Evolutionary conservation across 192 early-diverging fungal genomes (phyloP).

Genomic region (Neocallimastix lanati): DNA sequence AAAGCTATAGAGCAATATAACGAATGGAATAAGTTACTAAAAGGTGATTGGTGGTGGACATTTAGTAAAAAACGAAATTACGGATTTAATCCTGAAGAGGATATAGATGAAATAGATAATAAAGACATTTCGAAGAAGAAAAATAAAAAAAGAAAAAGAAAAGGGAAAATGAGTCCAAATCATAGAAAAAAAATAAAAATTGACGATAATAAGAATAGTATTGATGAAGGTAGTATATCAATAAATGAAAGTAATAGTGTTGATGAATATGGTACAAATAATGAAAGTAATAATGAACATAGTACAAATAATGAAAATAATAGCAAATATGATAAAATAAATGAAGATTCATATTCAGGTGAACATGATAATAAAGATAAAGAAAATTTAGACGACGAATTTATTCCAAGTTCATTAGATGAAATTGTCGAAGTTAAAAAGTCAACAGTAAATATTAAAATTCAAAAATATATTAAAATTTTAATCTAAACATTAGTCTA

Average conservation of each 20-base stretch:
- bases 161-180: neutral
- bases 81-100: neutral
- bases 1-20: conserved; percentile 48
- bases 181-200: neutral
- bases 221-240: too few species aligned
- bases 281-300: neutral
- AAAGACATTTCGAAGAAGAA: neutral
- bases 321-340: neutral
- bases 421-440: conserved; percentile 17
- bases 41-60: conserved; percentile 61
- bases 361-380: neutral
- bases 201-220: too few species aligned
- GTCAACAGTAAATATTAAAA: conserved; percentile 10
- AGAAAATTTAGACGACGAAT: neutral
- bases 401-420: conserved; percentile 10
- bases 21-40: conserved; percentile 49
- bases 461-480: neutral
- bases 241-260: neutral
- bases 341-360: neutral
- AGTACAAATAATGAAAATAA: neutral
- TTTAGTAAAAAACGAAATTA: conserved; percentile 51
- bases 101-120: neutral
- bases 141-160: neutral
- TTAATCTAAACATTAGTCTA: neutral
- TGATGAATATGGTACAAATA: conserved; percentile 1